Conservation (phyloP, 139 green algal genomes). For the Coelastrella sp. region DNA sequence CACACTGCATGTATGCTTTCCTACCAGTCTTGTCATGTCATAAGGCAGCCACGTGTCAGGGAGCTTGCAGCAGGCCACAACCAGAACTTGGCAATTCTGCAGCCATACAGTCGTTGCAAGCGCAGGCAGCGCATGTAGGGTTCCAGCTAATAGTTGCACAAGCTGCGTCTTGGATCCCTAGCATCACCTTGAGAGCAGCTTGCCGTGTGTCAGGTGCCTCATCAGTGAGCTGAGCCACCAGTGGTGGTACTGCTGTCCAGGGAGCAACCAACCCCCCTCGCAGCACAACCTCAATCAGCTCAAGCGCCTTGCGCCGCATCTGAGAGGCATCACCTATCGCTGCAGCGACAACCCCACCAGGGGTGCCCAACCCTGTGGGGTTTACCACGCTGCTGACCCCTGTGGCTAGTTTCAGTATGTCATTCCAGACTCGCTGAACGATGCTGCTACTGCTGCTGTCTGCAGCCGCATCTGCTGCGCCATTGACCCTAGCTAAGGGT, state of each 20-base stretch:
- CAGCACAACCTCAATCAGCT: constrained; percentile 82
- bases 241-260: constrained; percentile 72
- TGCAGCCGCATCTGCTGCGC: constrained; percentile 66
- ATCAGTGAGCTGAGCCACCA: constrained; percentile 78
- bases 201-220: constrained; percentile 45
- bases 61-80: too few species aligned
- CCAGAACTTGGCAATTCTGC: too few species aligned
- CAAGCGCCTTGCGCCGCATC: constrained; percentile 72
- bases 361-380: neutral
- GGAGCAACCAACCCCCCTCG: constrained; percentile 80
- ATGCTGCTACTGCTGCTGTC: constrained; percentile 73
- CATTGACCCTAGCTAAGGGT: constrained; percentile 71
- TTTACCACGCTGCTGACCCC: constrained; percentile 19
- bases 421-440: constrained; percentile 76
- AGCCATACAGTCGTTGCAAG: too few species aligned
- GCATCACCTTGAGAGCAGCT: constrained; percentile 39
- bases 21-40: too few species aligned
- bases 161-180: neutral
- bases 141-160: too few species aligned
- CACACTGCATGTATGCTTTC: too few species aligned
- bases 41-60: too few species aligned
- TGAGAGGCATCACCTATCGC: constrained; percentile 14
- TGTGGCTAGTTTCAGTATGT: constrained; percentile 70
- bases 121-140: too few species aligned
- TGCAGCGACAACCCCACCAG: neutral